Evolutionary conservation across 108 stramenopile genomes (phyloP).

Genomic region (Schizochytrium sp.): DNA sequence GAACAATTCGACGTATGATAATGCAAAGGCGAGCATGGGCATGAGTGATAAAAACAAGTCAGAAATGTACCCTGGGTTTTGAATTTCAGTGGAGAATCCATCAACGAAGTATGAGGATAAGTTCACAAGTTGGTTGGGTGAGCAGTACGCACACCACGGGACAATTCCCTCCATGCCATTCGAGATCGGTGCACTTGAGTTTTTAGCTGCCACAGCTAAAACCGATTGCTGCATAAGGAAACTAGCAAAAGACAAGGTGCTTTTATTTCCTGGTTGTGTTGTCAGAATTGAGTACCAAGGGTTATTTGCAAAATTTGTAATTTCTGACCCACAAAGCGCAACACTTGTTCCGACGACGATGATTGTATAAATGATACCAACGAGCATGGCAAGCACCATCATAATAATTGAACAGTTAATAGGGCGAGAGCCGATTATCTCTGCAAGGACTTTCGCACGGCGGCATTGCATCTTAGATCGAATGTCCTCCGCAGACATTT

Average conservation of each 20-base stretch:
- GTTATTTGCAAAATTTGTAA: background rate
- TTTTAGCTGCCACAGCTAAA: background rate
- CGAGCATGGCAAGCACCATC: background rate
- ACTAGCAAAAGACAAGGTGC: background rate
- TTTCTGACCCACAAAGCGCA: background rate
- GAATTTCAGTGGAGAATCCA: no score
- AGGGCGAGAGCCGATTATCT: slow-evolving; percentile 7
- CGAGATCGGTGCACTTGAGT: background rate
- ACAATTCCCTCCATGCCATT: background rate
- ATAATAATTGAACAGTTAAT: background rate
- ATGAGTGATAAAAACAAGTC: no score
- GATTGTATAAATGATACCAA: background rate
- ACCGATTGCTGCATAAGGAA: background rate
- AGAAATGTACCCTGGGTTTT: no score
- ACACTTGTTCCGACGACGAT: slow-evolving; percentile 9
- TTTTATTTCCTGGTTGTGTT: background rate
- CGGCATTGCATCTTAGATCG: no score
- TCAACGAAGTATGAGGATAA: no score
- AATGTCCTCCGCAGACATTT: no score
- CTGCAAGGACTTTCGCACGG: background rate
- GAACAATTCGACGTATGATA: no score
- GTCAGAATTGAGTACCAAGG: background rate
- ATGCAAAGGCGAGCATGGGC: no score
- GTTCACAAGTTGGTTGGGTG: no score
- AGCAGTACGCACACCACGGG: no score